phyloP scores from a whole-genome alignment of 192 early-diverging fungal species.

The Coemansia sp. region DNA sequence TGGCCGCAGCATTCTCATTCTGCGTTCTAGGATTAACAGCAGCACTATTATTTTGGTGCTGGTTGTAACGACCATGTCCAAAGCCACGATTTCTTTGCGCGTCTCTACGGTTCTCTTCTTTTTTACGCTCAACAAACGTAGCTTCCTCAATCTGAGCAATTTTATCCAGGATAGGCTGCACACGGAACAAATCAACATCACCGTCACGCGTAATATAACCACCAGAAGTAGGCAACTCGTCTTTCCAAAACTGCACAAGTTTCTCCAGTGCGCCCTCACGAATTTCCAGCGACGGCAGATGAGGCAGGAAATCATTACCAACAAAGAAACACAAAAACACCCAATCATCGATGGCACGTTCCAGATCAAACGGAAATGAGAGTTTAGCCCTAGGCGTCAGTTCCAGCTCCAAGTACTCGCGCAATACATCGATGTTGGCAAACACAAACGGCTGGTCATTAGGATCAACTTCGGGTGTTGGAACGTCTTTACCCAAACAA shows the following conservation, averaged over 20 bases:
- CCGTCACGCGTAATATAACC: constrained; percentile 88
- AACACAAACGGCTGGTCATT: constrained; percentile 76
- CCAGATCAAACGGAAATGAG: constrained; percentile 81
- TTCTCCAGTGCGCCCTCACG: constrained; percentile 91
- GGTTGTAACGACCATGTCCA: not conserved
- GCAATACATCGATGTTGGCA: constrained; percentile 73
- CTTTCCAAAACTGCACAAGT: constrained; percentile 89
- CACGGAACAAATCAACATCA: constrained; percentile 69
- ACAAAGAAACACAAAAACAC: constrained; percentile 97
- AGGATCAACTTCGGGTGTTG: constrained; percentile 23
- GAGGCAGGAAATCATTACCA: constrained; percentile 97
- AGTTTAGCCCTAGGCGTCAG: constrained; percentile 65
- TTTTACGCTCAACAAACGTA: constrained; percentile 69
- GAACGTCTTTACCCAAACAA: constrained; percentile 23
- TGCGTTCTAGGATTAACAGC: not conserved
- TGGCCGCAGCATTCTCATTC: not conserved
- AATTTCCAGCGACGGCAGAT: constrained; percentile 91
- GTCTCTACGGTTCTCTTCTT: constrained; percentile 56
- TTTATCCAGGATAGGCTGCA: constrained; percentile 77
- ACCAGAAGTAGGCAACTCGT: constrained; percentile 66
- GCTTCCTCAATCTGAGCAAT: constrained; percentile 83
- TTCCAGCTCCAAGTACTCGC: constrained; percentile 90
- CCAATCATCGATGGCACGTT: constrained; percentile 95
- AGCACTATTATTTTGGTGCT: not conserved
- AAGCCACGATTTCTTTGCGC: constrained; percentile 19